Conservation (phyloP, 2,329 filamentous ascomycete genomes). For the Penicillium corylophilum region DNA sequence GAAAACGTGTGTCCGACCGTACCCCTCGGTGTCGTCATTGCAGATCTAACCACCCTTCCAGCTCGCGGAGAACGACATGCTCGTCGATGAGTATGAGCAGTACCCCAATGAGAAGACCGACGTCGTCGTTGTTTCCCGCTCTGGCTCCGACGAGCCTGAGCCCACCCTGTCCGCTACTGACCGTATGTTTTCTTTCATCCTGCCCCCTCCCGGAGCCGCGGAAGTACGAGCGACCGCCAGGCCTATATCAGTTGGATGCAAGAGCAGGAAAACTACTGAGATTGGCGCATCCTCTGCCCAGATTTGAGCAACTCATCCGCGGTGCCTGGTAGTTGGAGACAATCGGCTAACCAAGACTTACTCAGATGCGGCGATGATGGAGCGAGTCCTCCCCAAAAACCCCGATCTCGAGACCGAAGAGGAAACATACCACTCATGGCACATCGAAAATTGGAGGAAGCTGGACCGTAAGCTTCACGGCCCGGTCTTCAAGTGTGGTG, state of each 20-base stretch:
- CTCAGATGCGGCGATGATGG: slow-evolving; percentile 80
- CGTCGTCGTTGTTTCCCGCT: slow-evolving; percentile 62
- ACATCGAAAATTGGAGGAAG: slow-evolving; percentile 77
- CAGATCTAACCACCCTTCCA: slow-evolving; percentile 33
- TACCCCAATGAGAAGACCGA: slow-evolving; percentile 63
- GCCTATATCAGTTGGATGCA: background rate
- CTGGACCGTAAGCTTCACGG: slow-evolving; percentile 81
- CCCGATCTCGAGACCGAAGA: slow-evolving; percentile 78
- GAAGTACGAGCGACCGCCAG: background rate
- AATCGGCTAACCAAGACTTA: slow-evolving; percentile 11
- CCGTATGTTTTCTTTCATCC: slow-evolving; percentile 40
- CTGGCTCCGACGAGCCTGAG: slow-evolving; percentile 58
- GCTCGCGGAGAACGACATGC: slow-evolving; percentile 61
- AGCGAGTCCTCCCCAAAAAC: slow-evolving; percentile 70
- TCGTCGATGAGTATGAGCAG: slow-evolving; percentile 57
- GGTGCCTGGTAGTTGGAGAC: background rate
- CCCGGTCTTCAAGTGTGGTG: slow-evolving; percentile 81
- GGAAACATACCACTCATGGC: slow-evolving; percentile 79
- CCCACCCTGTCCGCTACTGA: slow-evolving; percentile 60
- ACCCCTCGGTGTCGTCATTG: slow-evolving; percentile 34
- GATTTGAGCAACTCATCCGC: background rate
- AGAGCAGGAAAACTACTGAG: background rate
- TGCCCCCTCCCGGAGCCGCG: slow-evolving; percentile 6
- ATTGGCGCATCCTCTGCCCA: background rate
- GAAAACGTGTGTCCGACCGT: slow-evolving; percentile 42